Conservation (phyloP, 2,329 filamentous ascomycete genomes). For the Rasamsonia emersonii region DNA sequence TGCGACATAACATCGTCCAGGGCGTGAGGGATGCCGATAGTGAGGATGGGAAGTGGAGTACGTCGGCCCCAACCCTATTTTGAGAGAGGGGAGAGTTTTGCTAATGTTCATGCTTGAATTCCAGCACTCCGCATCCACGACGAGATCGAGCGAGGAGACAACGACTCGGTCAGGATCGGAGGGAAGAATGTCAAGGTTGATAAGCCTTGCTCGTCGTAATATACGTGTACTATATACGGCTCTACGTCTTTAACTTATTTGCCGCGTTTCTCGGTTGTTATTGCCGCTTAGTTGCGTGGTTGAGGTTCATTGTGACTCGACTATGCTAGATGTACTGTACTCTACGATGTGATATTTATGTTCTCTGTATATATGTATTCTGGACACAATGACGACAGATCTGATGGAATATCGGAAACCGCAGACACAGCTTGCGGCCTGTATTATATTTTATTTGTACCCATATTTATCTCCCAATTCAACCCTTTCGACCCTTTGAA, state of each 20-base stretch:
- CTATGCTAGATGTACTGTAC: too few relatives aligned
- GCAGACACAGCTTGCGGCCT: too few relatives aligned
- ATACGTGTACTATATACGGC: too few relatives aligned
- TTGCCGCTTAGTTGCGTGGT: too few relatives aligned
- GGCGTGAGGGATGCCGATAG: conserved; percentile 44
- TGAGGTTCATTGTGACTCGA: too few relatives aligned
- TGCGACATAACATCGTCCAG: conserved; percentile 82
- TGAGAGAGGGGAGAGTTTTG: not conserved
- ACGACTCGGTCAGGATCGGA: conserved; percentile 71
- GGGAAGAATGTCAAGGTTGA: conserved; percentile 31
- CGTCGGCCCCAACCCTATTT: conserved; percentile 4
- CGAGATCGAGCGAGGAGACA: conserved; percentile 84
- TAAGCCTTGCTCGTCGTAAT: conserved; percentile 34
- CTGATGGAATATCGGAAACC: too few relatives aligned
- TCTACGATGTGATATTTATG: too few relatives aligned
- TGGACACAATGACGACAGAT: too few relatives aligned
- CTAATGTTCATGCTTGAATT: conserved; percentile 11
- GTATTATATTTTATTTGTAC: conserved; percentile 2
- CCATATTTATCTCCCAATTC: too few relatives aligned
- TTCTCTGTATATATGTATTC: conserved; percentile 16
- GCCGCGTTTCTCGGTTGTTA: too few relatives aligned
- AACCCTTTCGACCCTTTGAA: too few relatives aligned
- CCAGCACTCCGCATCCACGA: conserved; percentile 81
- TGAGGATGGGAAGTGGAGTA: conserved; percentile 29
- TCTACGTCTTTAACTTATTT: too few relatives aligned